A percentile compares a stretch with the other conserved stretches of the same genome.
These are phyloP conservation scores for Schoenoplectus tabernaemontani DNA, from an alignment of 202 grass and related monocot species.

Conservation along the genomic window DNA sequence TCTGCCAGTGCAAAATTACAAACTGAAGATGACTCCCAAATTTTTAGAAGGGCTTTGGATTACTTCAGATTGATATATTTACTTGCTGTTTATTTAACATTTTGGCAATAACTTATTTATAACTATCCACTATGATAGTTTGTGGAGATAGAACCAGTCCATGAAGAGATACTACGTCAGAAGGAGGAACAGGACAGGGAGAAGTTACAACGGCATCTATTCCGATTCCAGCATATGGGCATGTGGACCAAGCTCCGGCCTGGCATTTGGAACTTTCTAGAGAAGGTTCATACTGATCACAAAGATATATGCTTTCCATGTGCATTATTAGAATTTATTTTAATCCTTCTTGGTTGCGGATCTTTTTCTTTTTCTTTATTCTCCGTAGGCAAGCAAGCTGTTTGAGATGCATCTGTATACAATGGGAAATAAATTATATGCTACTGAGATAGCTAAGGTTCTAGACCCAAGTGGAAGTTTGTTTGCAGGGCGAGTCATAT, in stretches of 20 bases:
- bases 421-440: slow-evolving; percentile 96
- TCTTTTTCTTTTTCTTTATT: neutral
- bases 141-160: slow-evolving; percentile 63
- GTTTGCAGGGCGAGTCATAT: slow-evolving; percentile 85
- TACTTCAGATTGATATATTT: neutral
- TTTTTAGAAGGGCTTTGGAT: neutral
- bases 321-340: neutral
- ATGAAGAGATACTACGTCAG: slow-evolving; percentile 82
- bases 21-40: neutral
- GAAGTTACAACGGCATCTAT: slow-evolving; percentile 69
- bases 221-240: slow-evolving; percentile 72
- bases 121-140: slow-evolving; percentile 34
- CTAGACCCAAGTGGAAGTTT: slow-evolving; percentile 71
- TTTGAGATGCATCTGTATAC: slow-evolving; percentile 95
- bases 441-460: slow-evolving; percentile 97
- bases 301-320: neutral
- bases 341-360: neutral
- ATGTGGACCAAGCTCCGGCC: slow-evolving; percentile 99
- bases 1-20: neutral
- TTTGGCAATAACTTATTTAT: neutral
- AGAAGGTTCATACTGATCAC: slow-evolving; percentile 50
- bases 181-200: slow-evolving; percentile 84
- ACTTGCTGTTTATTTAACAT: neutral
- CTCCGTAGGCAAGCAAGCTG: slow-evolving; percentile 59
- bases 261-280: slow-evolving; percentile 96